Evolutionary conservation across 805 yeast species (phyloP), one percentile per base, ranked within the genome.

Genomic region (Nakazawaea anatomiae): DNA sequence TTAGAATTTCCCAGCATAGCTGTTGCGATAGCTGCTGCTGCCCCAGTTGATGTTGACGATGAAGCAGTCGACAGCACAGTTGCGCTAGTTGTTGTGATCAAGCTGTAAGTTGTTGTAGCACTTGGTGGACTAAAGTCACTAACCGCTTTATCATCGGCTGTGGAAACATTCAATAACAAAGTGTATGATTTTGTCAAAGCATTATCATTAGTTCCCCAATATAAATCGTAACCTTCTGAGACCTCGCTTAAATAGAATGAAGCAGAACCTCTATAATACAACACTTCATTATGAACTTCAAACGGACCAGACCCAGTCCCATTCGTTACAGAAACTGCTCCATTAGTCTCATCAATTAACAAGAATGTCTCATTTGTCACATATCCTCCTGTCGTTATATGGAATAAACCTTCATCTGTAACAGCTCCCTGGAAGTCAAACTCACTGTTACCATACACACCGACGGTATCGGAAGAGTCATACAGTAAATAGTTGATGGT

Each of bases 261-360:
- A n/a, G 52, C 52, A 43, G 44, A 39, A 5, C 48, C 52, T 14
- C 44, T 25, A 34, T 48, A 48, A 40, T 44, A 48, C 27, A 48
- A 48, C 2, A 39, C 41, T 8, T 30, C 44, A 39, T 48, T 44
- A 12, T 32, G 12, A 34, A 48, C 12, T n/a, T 14, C 48, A 32
- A 48, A 48, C 7, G 52, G 52, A 9, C 41, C 47, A 12, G 44
- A 39, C 12, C 27, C 40, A 6, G 48, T 39, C 4, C 47, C 7
- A 42, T 39, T 48, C 9, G 44, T 48, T 4, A 48, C 48, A 4
- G 41, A 27, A 3, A 48, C 40, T 5, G 48, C 47, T 12, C 52
- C 52, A 39, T 48, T 48, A 25, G 30, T 34, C 7, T 39, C 44
- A 14, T 48, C 52, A 32, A 48, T 35, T 27, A 31, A 43, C 14